These are phyloP conservation scores for Rhodomyrtus psidioides DNA, from an alignment of 441 rosid genomes.

Conservation along the genomic window DNA sequence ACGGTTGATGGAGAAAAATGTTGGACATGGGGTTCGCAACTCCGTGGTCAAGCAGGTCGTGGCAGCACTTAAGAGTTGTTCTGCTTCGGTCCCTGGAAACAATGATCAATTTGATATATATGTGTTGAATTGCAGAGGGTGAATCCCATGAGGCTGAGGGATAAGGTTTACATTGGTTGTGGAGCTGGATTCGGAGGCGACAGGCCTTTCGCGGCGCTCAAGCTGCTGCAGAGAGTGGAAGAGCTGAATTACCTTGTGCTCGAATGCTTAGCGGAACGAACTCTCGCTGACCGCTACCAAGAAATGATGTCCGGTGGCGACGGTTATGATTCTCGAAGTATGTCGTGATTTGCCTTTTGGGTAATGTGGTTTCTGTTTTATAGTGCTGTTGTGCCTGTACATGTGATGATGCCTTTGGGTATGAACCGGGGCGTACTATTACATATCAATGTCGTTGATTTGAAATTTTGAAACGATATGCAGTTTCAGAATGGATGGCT, in stretches of 20 bases:
- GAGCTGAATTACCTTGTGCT: constrained; percentile 78
- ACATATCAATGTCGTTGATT: background rate
- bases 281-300: constrained; percentile 79
- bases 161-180: constrained; percentile 70
- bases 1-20: background rate
- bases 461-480: background rate
- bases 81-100: background rate
- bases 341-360: background rate
- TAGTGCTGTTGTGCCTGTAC: background rate
- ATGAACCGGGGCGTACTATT: background rate
- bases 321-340: constrained; percentile 78
- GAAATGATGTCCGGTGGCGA: constrained; percentile 47
- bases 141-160: constrained; percentile 45
- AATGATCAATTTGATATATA: background rate
- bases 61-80: background rate
- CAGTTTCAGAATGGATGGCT: constrained; percentile 83
- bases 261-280: constrained; percentile 90
- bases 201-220: constrained; percentile 71
- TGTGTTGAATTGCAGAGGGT: constrained; percentile 38
- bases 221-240: constrained; percentile 62
- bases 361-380: background rate
- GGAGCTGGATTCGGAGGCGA: constrained; percentile 95
- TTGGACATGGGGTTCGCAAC: constrained; percentile 11
- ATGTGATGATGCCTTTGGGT: background rate
- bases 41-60: constrained; percentile 42